Evolutionary conservation across 768 basidiomycete genomes (phyloP), one percentile per base, ranked within the genome.

Genomic region (Lactarius hengduanensis): DNA sequence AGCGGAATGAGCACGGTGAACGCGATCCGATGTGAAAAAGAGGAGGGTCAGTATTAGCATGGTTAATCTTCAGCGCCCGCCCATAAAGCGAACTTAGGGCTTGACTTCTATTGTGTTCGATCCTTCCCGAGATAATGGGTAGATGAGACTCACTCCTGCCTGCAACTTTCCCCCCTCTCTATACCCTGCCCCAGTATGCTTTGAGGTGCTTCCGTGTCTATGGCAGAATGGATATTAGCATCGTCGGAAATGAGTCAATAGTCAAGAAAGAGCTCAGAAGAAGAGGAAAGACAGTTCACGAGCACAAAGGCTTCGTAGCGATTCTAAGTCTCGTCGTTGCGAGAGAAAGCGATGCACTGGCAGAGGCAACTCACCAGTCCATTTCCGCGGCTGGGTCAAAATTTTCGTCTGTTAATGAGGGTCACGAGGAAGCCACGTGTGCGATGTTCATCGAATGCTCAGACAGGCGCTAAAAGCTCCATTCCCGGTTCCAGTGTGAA

Each of bases 31-130:
- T 67, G 40, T 63, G 56, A 47, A 56, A 64, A 63, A 63, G 71
- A 61, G 63, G 66, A 69, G 34, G 72, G 60, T 79, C 91, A 93
- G 90, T 83, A 92, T 93, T 92, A 93, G 91, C 91, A 93, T 92
- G 91, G 89, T 82, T 67, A 41, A 66, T 77, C 76, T 79, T 91
- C 90, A 81, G 90, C 89, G 89, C 80, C 76, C 73, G 80, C 78
- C 76, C 85, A 87, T 90, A 83, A 77, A 79, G 80, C 76, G 58
- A 63, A 53, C 66, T 92, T 86, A 88, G 91, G 80, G 90, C 91
- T 93, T 92, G 91, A 92, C 91, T 91, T 89, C 90, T 92, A 84
- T 86, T 80, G 81, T 85, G 74, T 82, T 86, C 81, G 91, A 89
- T 91, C 85, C 72, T 78, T 71, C 66, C 71, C 30, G 15, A 13